Base-by-base conservation (phyloP, 176 grass and related monocot species). In the Ensete ventricosum region DNA sequence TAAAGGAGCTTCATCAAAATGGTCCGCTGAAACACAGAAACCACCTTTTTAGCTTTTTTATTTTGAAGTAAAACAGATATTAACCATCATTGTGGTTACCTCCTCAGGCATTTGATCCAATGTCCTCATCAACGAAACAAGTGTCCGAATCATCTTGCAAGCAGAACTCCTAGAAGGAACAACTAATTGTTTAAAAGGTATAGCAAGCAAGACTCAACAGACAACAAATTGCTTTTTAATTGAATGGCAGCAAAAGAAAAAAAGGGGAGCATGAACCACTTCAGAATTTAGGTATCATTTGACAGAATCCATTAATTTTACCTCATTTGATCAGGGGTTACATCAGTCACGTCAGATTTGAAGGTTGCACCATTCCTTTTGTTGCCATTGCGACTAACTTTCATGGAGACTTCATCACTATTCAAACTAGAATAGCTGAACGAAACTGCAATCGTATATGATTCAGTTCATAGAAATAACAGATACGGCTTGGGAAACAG, bases 301-400 rank as follows among this genome's bases (percentile, higher is more conserved):
- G 29, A 16, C 67, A 13, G 23, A 50, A 19, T 14, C 66, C 14
- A 50, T 10, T 14, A 50, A 13, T 52, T 58, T 26, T 52, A 98
- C 95, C 95, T 98, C 95, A 98, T 98, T 87, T 89, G 88, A 76
- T 98, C 95, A 79, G 95, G 94, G 80, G 85, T 98, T 70, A 98
- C 73, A 69, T 98, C 88, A 79, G 77, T 60, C 75, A 72, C 67
- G 72, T 91, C 91, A 82, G 86, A 89, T 69, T 89, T 93, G 78
- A 93, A 91, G 71, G 80, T 91, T 60, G 84, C 68, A 64, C 67
- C 59, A 10, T 81, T 91, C 73, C 87, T 94, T 78, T 98, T 94
- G 82, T 82, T 89, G 70, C 95, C 90, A 63, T 84, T 93, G 81
- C 88, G 80, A 75, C 81, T 93, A 80, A 98, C 64, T 75, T 98